These are phyloP conservation scores for Verticillium dahliae DNA, from an alignment of 2,329 filamentous ascomycete species.

Conservation along the genomic window DNA sequence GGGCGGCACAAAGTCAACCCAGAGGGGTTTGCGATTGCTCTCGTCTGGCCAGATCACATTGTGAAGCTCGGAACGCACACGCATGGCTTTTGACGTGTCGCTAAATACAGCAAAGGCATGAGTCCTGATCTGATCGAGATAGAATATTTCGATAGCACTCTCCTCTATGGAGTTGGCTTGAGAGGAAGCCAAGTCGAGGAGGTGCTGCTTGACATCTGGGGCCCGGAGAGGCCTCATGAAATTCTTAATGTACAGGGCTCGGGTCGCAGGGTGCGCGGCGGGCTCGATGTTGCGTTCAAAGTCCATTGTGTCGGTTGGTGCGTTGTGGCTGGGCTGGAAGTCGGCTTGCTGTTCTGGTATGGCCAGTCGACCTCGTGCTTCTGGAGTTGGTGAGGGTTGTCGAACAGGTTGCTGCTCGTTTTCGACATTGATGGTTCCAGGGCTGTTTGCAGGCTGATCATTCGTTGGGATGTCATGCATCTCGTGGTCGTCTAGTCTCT, in stretches of 20 bases:
- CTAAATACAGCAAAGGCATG: constrained; percentile 78
- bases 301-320: constrained; percentile 20
- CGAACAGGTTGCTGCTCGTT: not conserved
- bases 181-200: constrained; percentile 61
- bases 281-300: constrained; percentile 36
- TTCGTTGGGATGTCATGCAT: not conserved
- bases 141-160: constrained; percentile 59
- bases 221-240: constrained; percentile 81
- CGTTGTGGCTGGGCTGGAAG: not conserved
- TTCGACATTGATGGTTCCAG: not conserved
- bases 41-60: constrained; percentile 81
- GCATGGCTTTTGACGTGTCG: constrained; percentile 62
- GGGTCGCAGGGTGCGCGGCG: constrained; percentile 64
- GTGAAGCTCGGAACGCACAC: constrained; percentile 72
- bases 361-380: not conserved
- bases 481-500: not conserved
- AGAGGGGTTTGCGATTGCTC: constrained; percentile 73
- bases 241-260: constrained; percentile 81
- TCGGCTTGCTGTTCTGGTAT: not conserved
- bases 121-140: constrained; percentile 78
- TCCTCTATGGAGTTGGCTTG: constrained; percentile 42
- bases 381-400: not conserved
- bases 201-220: constrained; percentile 58
- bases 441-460: not conserved
- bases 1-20: constrained; percentile 83